These are phyloP conservation scores for Massarina eburnea DNA, from an alignment of 2,329 filamentous ascomycete species.

Conservation along the genomic window DNA sequence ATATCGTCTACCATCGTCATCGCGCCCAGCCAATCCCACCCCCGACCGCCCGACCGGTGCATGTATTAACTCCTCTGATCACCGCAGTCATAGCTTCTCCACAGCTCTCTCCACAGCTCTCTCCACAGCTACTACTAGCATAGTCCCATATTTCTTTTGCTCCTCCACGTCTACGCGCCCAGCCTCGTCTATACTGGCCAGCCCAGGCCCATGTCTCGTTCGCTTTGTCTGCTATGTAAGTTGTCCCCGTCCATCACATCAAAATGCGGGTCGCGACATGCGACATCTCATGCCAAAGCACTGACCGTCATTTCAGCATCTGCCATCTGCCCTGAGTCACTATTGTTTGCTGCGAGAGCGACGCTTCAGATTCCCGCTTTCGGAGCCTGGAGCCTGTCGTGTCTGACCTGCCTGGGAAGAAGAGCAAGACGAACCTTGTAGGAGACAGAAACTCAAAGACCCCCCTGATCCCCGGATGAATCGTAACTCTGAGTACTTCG, in stretches of 20 bases:
- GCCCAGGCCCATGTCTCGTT: conserved; percentile 32
- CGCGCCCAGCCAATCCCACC: conserved; percentile 19
- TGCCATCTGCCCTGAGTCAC: conserved; percentile 41
- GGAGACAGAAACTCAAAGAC: conserved; percentile 39
- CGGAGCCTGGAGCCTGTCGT: conserved; percentile 30
- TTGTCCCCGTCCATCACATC: conserved; percentile 31
- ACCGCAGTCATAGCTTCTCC: conserved; percentile 34
- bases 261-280: conserved; percentile 34
- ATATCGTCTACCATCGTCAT: conserved; percentile 17
- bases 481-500: conserved; percentile 35
- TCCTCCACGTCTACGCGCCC: conserved; percentile 23
- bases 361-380: conserved; percentile 33
- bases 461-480: conserved; percentile 41
- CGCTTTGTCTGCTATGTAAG: conserved; percentile 43
- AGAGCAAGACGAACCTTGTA: conserved; percentile 28
- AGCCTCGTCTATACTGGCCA: conserved; percentile 28
- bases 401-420: conserved; percentile 29
- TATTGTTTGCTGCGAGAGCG: conserved; percentile 27
- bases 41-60: conserved; percentile 13
- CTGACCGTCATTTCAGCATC: conserved; percentile 40
- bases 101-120: too few species aligned
- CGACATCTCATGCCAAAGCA: conserved; percentile 32
- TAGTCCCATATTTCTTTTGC: conserved; percentile 22
- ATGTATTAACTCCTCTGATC: conserved; percentile 27
- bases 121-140: conserved; percentile 9